A percentile compares a stretch with the other conserved stretches of the same genome.
phyloP scores from a whole-genome alignment of 2,329 filamentous ascomycete genomes.

The Leptodontidium sp. region DNA sequence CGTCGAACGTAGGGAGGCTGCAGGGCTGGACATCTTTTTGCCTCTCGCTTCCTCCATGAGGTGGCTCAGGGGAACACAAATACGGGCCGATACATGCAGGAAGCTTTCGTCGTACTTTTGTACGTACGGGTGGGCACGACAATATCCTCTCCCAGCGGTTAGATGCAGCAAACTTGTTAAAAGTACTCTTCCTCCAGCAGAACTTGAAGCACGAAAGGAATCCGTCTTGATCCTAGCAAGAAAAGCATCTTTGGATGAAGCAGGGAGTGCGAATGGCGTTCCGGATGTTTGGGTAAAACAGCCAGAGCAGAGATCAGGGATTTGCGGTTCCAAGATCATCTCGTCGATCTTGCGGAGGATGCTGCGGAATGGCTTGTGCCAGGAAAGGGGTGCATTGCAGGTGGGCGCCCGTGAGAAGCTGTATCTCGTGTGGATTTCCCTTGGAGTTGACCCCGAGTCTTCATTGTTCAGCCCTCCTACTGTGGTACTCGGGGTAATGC shows the following conservation, averaged over 20 bases:
- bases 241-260: constrained; percentile 11
- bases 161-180: constrained; percentile 32
- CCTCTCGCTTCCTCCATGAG: constrained; percentile 33
- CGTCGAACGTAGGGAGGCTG: constrained; percentile 28
- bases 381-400: constrained; percentile 11
- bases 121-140: constrained; percentile 25
- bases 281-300: constrained; percentile 2
- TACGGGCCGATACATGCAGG: constrained; percentile 37
- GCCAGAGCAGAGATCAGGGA: not conserved
- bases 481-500: not conserved
- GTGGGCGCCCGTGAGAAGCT: constrained; percentile 7
- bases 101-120: constrained; percentile 32
- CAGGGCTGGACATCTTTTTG: constrained; percentile 20
- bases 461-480: constrained; percentile 16
- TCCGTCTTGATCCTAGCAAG: constrained; percentile 11
- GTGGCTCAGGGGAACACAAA: constrained; percentile 37
- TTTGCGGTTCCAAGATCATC: constrained; percentile 1
- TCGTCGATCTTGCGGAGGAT: constrained; percentile 11
- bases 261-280: constrained; percentile 10
- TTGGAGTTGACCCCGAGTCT: constrained; percentile 13
- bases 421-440: constrained; percentile 10
- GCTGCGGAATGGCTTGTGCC: not conserved
- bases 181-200: constrained; percentile 15
- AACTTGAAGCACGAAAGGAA: constrained; percentile 17
- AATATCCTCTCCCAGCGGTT: constrained; percentile 31